phyloP scores from a whole-genome alignment of 2,329 filamentous ascomycete species.

The Xylaria sp. region DNA sequence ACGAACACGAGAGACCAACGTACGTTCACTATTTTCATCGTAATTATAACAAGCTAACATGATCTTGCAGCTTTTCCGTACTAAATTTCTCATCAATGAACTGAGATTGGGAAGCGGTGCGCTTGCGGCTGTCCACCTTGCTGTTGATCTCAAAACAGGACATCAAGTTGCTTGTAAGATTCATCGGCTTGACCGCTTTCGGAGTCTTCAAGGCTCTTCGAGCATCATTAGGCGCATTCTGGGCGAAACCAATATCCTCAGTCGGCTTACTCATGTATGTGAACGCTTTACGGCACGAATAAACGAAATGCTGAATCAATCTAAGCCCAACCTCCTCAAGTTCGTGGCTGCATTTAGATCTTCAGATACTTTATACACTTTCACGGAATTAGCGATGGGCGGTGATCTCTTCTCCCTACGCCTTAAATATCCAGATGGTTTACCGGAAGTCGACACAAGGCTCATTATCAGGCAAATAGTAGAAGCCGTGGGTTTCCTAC shows the following conservation, averaged over 20 bases:
- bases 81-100: constrained; percentile 60
- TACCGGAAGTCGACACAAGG: constrained; percentile 57
- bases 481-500: constrained; percentile 59
- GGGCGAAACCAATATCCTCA: constrained; percentile 64
- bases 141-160: constrained; percentile 61
- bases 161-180: constrained; percentile 77
- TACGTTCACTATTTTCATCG: constrained; percentile 38
- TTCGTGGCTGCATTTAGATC: constrained; percentile 64
- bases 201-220: constrained; percentile 22
- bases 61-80: constrained; percentile 55
- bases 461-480: constrained; percentile 62
- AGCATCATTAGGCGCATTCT: constrained; percentile 53
- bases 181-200: constrained; percentile 59
- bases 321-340: constrained; percentile 65
- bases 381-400: constrained; percentile 67
- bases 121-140: constrained; percentile 65
- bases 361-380: constrained; percentile 62
- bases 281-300: neutral
- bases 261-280: constrained; percentile 65
- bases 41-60: constrained; percentile 35
- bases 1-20: constrained; percentile 52
- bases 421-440: constrained; percentile 33
- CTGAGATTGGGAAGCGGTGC: constrained; percentile 65
- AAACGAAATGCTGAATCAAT: constrained; percentile 12
- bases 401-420: constrained; percentile 65